A percentile compares a stretch with the other conserved stretches of the same genome.
Evolutionary conservation across 208 protist genomes (phyloP).

Genomic region (Leptomonas pyrrhocoris): DNA sequence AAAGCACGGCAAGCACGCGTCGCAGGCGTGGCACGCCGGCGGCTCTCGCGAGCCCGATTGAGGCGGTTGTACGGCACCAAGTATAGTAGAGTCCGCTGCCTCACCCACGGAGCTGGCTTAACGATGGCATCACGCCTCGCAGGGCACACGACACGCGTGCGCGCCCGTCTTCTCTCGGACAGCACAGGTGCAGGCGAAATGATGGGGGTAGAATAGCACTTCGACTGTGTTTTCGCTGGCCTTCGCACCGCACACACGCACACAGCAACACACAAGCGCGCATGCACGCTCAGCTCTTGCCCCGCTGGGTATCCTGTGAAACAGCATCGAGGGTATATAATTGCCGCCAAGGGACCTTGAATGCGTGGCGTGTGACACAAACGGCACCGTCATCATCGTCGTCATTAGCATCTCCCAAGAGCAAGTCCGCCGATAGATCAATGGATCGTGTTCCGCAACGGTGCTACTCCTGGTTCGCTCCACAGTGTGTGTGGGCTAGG

Average conservation of each 20-base stretch:
- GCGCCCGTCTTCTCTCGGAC: conserved; percentile 14
- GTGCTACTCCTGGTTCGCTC: conserved; percentile 35
- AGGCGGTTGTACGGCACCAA: conserved; percentile 31
- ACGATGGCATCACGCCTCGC: not conserved
- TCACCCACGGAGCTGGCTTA: conserved; percentile 30
- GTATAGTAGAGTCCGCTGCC: conserved; percentile 31
- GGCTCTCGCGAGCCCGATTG: conserved; percentile 37
- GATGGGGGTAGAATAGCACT: conserved; percentile 23
- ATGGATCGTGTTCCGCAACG: conserved; percentile 28
- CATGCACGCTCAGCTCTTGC: conserved; percentile 25
- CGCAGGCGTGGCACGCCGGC: too few relatives aligned
- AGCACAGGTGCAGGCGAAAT: conserved; percentile 41
- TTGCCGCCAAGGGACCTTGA: conserved; percentile 43
- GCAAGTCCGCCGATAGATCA: conserved; percentile 33
- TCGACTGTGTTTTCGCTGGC: conserved; percentile 40
- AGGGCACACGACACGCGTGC: not conserved
- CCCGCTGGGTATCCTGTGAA: conserved; percentile 48
- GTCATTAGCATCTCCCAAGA: conserved; percentile 24
- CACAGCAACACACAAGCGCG: conserved; percentile 1
- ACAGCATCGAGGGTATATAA: conserved; percentile 36
- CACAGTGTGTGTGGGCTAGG: too few relatives aligned
- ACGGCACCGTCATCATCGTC: not conserved
- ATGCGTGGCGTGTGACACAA: conserved; percentile 5
- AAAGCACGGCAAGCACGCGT: too few relatives aligned
- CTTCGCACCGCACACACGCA: not conserved